Base-by-base conservation (phyloP, 306 rosid genomes). In the Begonia loranthoides region DNA sequence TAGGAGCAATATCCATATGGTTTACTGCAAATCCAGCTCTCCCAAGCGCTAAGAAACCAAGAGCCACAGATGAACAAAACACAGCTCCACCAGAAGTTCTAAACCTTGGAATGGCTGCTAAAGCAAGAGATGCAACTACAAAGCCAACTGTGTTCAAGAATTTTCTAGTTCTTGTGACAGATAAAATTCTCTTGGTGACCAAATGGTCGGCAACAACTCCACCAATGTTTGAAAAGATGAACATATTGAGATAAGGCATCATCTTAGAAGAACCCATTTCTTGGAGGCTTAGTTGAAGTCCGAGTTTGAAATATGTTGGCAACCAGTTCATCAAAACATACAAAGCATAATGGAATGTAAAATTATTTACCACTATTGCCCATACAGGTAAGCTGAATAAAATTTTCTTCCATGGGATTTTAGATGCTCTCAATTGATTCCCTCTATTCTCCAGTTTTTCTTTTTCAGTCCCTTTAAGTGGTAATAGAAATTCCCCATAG, bases 211-310 rank as follows among this genome's bases (percentile, higher is more conserved):
- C 99, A 9, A 79, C 72, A 51, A 83, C 79, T 19, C 99, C 99
- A 0, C 99, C 99, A 16, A 92, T 83, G 65, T 92, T 92, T 10
- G 99, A 86, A 71, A 92, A 92, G 15, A 92, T 12, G 65, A 92
- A 86, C 99, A 92, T 92, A 73, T 92, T 92, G 15, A 86, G 69
- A 74, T 86, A 92, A 15, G 99, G 99, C 88, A 86, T 39, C 96
- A 92, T 92, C 51, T 86, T 92, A 10, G 96, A 86, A 52, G 94
- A 83, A n/a, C 99, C 99, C 99, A 92, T 86, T n/a, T 92, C 99
- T 16, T 86, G 95, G n/a, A 86, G 82, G 73, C 99, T 86, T 63
- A 92, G 84, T 69, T 80, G 72, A 63, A 92, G 94, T 14, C 99
- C 99, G 36, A 86, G 63, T 62, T 92, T 88, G 63, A 92, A 92